Conservation (phyloP, 1,139 yeast genomes). For the Geotrichum phurueaensis region DNA sequence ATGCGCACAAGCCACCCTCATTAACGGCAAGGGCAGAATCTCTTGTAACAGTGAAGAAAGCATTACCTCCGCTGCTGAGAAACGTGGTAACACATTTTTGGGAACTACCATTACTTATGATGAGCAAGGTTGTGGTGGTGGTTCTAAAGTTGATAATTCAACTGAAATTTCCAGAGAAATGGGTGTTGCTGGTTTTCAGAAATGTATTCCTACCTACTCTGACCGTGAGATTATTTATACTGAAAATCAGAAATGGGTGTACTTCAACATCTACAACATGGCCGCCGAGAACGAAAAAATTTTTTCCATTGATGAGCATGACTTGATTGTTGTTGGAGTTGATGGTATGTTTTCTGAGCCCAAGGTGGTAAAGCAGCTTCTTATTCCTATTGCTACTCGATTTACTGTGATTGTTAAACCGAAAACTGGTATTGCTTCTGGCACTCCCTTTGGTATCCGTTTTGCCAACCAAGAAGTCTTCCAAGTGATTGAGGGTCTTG, state of each 20-base stretch:
- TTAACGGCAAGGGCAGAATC: constrained; percentile 39
- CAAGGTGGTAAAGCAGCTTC: constrained; percentile 21
- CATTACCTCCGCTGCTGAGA: constrained; percentile 18
- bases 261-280: constrained; percentile 34
- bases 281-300: constrained; percentile 38
- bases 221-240: constrained; percentile 29
- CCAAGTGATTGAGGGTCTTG: constrained; percentile 35
- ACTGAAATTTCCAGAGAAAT: constrained; percentile 10
- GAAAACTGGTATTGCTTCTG: constrained; percentile 15
- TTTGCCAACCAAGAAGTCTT: constrained; percentile 35
- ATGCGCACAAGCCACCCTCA: constrained; percentile 35
- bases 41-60: constrained; percentile 27
- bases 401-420: constrained; percentile 34
- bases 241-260: constrained; percentile 20
- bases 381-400: constrained; percentile 35
- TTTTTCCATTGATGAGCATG: constrained; percentile 38
- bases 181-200: constrained; percentile 34
- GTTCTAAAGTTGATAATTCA: constrained; percentile 14
- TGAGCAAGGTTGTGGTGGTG: constrained; percentile 17
- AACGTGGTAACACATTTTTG: constrained; percentile 1
- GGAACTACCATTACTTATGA: constrained; percentile 14
- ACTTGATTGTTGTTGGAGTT: constrained; percentile 34
- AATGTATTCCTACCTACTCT: constrained; percentile 28
- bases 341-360: constrained; percentile 37
- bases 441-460: constrained; percentile 26